Base-by-base conservation (phyloP, 225 moss, liverwort and hornwort genomes). In the Climacium dendroides region DNA sequence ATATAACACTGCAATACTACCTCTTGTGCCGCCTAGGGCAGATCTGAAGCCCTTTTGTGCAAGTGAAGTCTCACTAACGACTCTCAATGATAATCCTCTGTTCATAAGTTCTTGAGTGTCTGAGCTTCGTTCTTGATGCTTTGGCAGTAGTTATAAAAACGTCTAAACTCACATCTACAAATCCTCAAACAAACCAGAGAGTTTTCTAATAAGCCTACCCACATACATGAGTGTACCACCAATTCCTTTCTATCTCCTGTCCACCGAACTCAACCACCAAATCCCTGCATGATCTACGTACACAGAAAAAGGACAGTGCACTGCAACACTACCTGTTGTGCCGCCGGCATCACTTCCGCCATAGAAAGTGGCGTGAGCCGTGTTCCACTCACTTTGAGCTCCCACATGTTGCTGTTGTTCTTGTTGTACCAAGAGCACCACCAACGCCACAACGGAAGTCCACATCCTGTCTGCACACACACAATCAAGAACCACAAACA, bases 291-390 rank as follows among this genome's bases (percentile, higher is more conserved):
- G n/a, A 35, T 79, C 57, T 57, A 5, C 60, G 43, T 53, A 28
- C 70, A 78, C 7, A 77, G 34, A 39, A 18, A 57, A n/a, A 26
- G 35, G 11, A 60, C 57, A 85, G 20, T 39, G 70, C 37, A 41
- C 28, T 41, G 25, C 45, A 65, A 28, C 59, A 30, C 23, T 74
- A 89, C 92, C 92, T 87, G 89, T 89, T 14, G 92, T 92, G 89
- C 92, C 92, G 48, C 89, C 92, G 48, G 92, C 92, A 48, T 92
- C 89, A 62, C 92, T 92, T n/a, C 92, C 92, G 48, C 92, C 92
- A 22, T 92, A 92, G 73, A 92, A 92, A 15, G 92, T 92, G 11
- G 90, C 92, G 43, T 90, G 92, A 11, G 92, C 92, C 11, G 87
- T 79, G 67, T 45, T 90, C 92, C 92, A 92, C 43, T 87, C 88